Evolutionary conservation across 169 alveolate species (phyloP).

Genomic region (Plasmodium blacklocki): DNA sequence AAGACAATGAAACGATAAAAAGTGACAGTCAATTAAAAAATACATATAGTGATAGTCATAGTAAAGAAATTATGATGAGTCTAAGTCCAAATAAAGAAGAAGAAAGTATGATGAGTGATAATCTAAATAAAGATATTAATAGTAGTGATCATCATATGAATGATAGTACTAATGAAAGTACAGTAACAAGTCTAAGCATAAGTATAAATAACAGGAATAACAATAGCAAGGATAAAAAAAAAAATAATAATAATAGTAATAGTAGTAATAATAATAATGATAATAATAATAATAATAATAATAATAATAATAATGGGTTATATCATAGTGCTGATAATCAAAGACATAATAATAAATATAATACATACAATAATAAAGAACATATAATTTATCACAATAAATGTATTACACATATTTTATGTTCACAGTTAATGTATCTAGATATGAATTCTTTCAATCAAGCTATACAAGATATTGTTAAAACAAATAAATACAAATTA

Average conservation of each 20-base stretch:
- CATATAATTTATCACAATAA: constrained; percentile 38
- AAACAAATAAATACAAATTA: constrained; percentile 3
- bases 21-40: too few relatives aligned
- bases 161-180: neutral
- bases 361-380: constrained; percentile 9
- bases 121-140: too few relatives aligned
- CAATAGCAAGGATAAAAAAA: neutral
- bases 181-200: neutral
- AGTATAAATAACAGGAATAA: neutral
- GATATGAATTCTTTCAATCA: constrained; percentile 27
- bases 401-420: constrained; percentile 45
- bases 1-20: too few relatives aligned
- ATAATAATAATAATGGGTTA: neutral
- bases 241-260: neutral
- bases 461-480: constrained; percentile 14
- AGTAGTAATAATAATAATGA: neutral
- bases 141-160: neutral
- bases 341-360: neutral
- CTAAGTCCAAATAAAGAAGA: too few relatives aligned
- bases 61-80: too few relatives aligned
- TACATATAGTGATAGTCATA: too few relatives aligned
- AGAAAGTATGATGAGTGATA: too few relatives aligned
- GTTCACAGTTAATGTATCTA: constrained; percentile 30
- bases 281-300: neutral
- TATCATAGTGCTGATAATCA: too few relatives aligned